These are phyloP conservation scores for Brassica hybrid DNA, from an alignment of 441 rosid genomes.

Conservation along the genomic window DNA sequence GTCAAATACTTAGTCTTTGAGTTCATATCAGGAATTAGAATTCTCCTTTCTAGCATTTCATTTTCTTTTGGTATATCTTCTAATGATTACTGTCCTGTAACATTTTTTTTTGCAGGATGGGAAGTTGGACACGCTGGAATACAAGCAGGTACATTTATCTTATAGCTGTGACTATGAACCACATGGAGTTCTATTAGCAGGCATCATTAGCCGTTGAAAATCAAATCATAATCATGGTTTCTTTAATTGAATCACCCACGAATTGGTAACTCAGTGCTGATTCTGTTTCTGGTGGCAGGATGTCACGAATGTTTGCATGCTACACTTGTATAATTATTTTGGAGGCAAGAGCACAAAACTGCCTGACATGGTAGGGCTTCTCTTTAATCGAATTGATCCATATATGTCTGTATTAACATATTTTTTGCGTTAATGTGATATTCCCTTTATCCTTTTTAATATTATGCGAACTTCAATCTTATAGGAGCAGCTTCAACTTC, in stretches of 20 bases:
- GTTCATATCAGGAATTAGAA: slow-evolving; percentile 9
- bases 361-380: slow-evolving; percentile 50
- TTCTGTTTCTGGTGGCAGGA: slow-evolving; percentile 58
- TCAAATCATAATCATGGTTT: slow-evolving; percentile 16
- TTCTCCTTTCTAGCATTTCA: background rate
- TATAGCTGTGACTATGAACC: background rate
- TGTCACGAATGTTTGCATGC: slow-evolving; percentile 68
- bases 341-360: slow-evolving; percentile 64
- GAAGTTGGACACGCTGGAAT: slow-evolving; percentile 74
- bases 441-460: background rate
- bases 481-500: slow-evolving; percentile 73
- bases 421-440: background rate
- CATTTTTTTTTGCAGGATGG: slow-evolving; percentile 64
- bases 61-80: background rate
- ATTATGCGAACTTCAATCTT: slow-evolving; percentile 29
- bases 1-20: background rate
- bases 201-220: background rate
- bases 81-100: slow-evolving; percentile 3
- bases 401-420: background rate
- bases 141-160: slow-evolving; percentile 62
- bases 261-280: slow-evolving; percentile 19
- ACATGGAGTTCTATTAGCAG: background rate
- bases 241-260: background rate
- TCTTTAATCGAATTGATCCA: background rate
- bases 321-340: slow-evolving; percentile 63